Conservation (phyloP, 331 rosid genomes). For the Saraca asoca region DNA sequence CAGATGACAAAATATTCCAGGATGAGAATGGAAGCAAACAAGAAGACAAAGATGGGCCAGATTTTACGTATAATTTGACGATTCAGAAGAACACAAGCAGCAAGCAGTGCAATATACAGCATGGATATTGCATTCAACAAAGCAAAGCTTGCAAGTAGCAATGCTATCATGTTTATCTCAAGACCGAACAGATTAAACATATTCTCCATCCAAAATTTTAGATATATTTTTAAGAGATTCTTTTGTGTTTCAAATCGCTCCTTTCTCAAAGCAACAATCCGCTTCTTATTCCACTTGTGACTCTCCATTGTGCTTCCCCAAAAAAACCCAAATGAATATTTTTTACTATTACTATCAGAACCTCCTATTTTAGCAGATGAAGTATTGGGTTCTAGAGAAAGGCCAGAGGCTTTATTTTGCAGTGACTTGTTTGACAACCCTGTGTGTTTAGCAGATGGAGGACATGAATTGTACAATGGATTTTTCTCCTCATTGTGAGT, state of each 20-base stretch:
- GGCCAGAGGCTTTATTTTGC: slow-evolving; percentile 46
- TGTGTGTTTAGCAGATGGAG: slow-evolving; percentile 46
- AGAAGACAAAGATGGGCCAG: slow-evolving; percentile 80
- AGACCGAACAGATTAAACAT: slow-evolving; percentile 90
- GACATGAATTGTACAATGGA: slow-evolving; percentile 43
- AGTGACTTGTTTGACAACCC: slow-evolving; percentile 43
- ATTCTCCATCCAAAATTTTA: slow-evolving; percentile 93
- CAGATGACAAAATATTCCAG: slow-evolving; percentile 82
- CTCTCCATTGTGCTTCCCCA: slow-evolving; percentile 95
- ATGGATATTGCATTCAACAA: slow-evolving; percentile 84
- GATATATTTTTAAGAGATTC: slow-evolving; percentile 66
- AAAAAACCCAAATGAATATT: slow-evolving; percentile 71
- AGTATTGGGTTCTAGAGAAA: slow-evolving; percentile 47
- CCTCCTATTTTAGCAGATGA: slow-evolving; percentile 50
- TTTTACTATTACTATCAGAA: slow-evolving; percentile 57
- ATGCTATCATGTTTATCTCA: slow-evolving; percentile 93
- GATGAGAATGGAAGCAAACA: slow-evolving; percentile 89
- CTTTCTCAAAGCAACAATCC: slow-evolving; percentile 70
- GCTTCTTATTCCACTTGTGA: slow-evolving; percentile 88
- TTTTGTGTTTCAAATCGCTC: slow-evolving; percentile 93
- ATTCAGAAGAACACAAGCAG: slow-evolving; percentile 79
- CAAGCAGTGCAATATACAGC: slow-evolving; percentile 76
- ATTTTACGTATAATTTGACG: slow-evolving; percentile 65
- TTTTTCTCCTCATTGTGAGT: slow-evolving; percentile 32
- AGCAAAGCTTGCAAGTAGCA: slow-evolving; percentile 93